Conservation (phyloP, 2,329 filamentous ascomycete genomes). For the Cladosporium phlei region DNA sequence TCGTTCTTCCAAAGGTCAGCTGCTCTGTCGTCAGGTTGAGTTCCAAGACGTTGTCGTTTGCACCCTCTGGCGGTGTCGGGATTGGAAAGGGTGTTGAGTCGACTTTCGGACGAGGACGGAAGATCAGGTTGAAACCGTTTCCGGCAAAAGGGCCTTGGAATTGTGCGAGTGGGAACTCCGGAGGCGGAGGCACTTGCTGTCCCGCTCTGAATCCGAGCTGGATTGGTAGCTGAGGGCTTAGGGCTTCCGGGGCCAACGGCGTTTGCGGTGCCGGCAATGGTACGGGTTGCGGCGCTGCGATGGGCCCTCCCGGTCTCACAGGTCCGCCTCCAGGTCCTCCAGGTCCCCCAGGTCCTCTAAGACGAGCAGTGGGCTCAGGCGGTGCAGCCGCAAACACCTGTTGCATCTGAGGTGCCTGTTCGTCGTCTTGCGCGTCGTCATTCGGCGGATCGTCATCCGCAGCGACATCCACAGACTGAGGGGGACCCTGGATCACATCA, state of each 20-base stretch:
- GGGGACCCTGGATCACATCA: slow-evolving; percentile 2
- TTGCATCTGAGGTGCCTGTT: background rate
- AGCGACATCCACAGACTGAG: no score
- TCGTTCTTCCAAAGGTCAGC: slow-evolving; percentile 28
- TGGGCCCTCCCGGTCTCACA: background rate
- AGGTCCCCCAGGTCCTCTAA: background rate
- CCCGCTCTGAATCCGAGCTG: background rate
- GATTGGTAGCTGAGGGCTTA: background rate
- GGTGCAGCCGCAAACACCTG: background rate
- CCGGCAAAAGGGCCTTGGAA: slow-evolving; percentile 25
- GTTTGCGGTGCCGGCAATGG: background rate
- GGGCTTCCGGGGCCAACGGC: background rate
- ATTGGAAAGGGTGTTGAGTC: background rate
- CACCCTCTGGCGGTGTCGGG: slow-evolving; percentile 5
- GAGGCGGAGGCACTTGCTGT: background rate
- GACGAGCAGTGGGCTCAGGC: background rate
- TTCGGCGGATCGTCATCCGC: background rate
- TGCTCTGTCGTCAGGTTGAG: slow-evolving; percentile 38
- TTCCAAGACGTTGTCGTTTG: slow-evolving; percentile 34
- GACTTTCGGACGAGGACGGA: slow-evolving; percentile 30
- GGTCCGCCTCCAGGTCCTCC: background rate
- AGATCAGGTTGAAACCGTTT: slow-evolving; percentile 38
- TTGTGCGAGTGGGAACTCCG: background rate
- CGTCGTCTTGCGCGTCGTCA: background rate
- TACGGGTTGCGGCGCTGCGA: background rate